A percentile compares a stretch with the other conserved stretches of the same genome.
Conservation (phyloP, 2,329 filamentous ascomycete genomes). For the Penicillium capsulatum region DNA sequence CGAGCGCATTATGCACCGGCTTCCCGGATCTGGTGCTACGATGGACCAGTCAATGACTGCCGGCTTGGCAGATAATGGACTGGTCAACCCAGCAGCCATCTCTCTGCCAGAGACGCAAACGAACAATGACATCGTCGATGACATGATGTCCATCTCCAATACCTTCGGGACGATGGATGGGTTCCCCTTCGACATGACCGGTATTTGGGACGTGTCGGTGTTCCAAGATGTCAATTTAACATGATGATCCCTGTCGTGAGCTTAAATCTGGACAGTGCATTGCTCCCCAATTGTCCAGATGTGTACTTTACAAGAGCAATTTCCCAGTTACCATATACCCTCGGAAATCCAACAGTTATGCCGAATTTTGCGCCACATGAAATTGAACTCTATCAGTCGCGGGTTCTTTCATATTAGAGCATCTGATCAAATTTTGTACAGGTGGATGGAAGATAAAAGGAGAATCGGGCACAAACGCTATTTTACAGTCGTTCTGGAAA, state of each 20-base stretch:
- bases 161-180: slow-evolving; percentile 46
- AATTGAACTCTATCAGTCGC: slow-evolving; percentile 18
- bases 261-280: no score
- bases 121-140: slow-evolving; percentile 45
- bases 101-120: slow-evolving; percentile 43
- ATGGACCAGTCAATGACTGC: slow-evolving; percentile 18
- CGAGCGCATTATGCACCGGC: slow-evolving; percentile 43
- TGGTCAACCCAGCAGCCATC: slow-evolving; percentile 39
- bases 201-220: slow-evolving; percentile 45
- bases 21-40: slow-evolving; percentile 27
- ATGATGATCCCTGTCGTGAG: slow-evolving; percentile 1
- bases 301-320: no score
- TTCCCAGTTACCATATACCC: no score
- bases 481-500: slow-evolving; percentile 33
- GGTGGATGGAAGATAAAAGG: slow-evolving; percentile 22
- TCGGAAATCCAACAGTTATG: no score
- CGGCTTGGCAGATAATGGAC: slow-evolving; percentile 24
- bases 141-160: slow-evolving; percentile 46
- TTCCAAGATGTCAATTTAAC: slow-evolving; percentile 39
- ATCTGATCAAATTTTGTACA: slow-evolving; percentile 27
- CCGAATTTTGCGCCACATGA: no score
- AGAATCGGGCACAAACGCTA: slow-evolving; percentile 26
- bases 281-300: no score
- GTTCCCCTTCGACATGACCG: slow-evolving; percentile 46
- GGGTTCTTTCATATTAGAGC: slow-evolving; percentile 21